Percentiles rank a stretch among this genome's conserved stretches.
phyloP scores from a whole-genome alignment of 345 rosid genomes.

The Dimocarpus longan region DNA sequence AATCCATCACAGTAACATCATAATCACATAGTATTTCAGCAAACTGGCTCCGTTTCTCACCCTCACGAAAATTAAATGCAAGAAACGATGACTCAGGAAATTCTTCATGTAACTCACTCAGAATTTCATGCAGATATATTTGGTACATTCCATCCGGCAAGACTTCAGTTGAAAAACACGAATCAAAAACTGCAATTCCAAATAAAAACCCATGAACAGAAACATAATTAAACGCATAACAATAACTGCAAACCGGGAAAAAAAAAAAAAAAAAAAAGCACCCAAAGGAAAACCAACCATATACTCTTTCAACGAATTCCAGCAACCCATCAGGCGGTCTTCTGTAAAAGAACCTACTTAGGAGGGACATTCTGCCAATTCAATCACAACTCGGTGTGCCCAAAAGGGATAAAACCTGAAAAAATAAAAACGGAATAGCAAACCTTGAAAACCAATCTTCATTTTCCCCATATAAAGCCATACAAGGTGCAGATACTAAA shows the following conservation, averaged over 20 bases:
- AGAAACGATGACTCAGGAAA: slow-evolving; percentile 80
- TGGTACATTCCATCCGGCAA: slow-evolving; percentile 67
- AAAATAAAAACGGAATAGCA: slow-evolving; percentile 14
- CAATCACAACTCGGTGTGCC: slow-evolving; percentile 12
- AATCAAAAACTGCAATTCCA: slow-evolving; percentile 77
- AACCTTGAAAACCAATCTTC: not conserved
- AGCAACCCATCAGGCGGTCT: slow-evolving; percentile 98
- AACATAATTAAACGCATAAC: not conserved
- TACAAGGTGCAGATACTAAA: not conserved
- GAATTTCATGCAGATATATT: slow-evolving; percentile 69
- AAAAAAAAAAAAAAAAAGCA: not conserved
- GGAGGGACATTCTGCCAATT: slow-evolving; percentile 61
- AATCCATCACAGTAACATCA: slow-evolving; percentile 88
- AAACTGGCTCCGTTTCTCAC: slow-evolving; percentile 74
- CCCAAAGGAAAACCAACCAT: slow-evolving; percentile 49
- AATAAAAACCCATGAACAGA: slow-evolving; percentile 6
- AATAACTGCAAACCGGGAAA: not conserved
- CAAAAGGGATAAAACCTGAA: slow-evolving; percentile 22
- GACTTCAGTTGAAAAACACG: slow-evolving; percentile 93
- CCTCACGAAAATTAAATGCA: slow-evolving; percentile 90
- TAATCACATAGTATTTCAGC: slow-evolving; percentile 69
- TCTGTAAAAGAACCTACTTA: slow-evolving; percentile 86
- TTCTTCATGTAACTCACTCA: slow-evolving; percentile 77
- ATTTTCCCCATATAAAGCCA: too few species aligned
- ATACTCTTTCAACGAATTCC: slow-evolving; percentile 93